Conservation (phyloP, 2,329 filamentous ascomycete genomes). For the Pseudophaeomoniella oleicola region DNA sequence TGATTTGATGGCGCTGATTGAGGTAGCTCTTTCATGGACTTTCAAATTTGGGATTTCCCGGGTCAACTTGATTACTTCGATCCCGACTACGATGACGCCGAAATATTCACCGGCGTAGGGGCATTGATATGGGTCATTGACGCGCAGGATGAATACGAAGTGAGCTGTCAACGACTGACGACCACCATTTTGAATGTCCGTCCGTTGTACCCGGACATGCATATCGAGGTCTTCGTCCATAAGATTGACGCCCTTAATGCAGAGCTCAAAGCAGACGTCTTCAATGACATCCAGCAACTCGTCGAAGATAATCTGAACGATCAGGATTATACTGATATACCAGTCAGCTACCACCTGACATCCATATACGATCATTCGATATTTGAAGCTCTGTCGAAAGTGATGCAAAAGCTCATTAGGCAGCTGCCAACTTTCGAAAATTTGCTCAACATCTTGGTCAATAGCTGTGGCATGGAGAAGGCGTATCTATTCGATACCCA, state of each 20-base stretch:
- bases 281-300: conserved; percentile 88
- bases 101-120: conserved; percentile 87
- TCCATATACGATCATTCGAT: conserved; percentile 98
- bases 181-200: conserved; percentile 80
- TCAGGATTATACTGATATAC: conserved; percentile 50
- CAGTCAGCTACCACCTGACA: conserved; percentile 88
- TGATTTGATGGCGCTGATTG: background rate
- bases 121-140: conserved; percentile 98
- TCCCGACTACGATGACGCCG: conserved; percentile 15
- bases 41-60: conserved; percentile 95
- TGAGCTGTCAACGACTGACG: conserved; percentile 76
- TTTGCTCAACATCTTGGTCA: conserved; percentile 84
- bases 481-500: conserved; percentile 95
- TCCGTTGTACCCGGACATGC: conserved; percentile 79
- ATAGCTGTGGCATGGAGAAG: conserved; percentile 91
- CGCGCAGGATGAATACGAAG: conserved; percentile 92
- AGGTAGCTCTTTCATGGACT: conserved; percentile 90
- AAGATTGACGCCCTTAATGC: conserved; percentile 97
- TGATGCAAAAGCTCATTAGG: conserved; percentile 94
- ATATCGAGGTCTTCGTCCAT: conserved; percentile 97
- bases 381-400: conserved; percentile 95
- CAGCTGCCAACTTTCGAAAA: conserved; percentile 85
- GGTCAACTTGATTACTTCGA: conserved; percentile 90
- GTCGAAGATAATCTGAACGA: conserved; percentile 95
- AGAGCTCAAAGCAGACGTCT: conserved; percentile 90